Evolutionary conservation across 805 yeast species (phyloP).

Genomic region (Kazachstania psychrophila): DNA sequence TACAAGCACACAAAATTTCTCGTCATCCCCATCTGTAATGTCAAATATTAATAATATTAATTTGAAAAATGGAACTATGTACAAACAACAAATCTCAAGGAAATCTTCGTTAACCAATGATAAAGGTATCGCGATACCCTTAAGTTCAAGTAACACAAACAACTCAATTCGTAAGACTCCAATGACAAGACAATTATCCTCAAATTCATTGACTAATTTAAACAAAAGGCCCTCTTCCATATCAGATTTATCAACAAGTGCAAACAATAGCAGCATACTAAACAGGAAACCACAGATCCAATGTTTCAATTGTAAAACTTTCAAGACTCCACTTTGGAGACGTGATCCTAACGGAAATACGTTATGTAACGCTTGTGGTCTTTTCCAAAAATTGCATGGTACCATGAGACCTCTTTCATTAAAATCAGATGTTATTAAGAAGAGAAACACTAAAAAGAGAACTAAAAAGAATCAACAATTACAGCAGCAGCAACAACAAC

Average conservation of each 20-base stretch:
- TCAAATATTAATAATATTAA: background rate
- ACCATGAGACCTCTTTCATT: constrained; percentile 84
- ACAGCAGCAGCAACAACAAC: constrained; percentile 8
- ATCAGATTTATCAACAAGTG: constrained; percentile 13
- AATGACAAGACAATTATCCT: constrained; percentile 21
- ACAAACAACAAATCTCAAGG: background rate
- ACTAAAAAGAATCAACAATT: constrained; percentile 34
- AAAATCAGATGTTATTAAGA: constrained; percentile 87
- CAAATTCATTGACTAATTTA: constrained; percentile 20
- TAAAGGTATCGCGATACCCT: constrained; percentile 7
- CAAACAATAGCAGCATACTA: background rate
- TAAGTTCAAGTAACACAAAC: constrained; percentile 9
- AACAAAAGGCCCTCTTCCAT: constrained; percentile 19
- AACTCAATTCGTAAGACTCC: constrained; percentile 24
- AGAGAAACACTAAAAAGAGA: constrained; percentile 58
- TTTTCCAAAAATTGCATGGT: constrained; percentile 88
- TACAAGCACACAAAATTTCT: background rate
- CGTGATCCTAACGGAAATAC: constrained; percentile 89
- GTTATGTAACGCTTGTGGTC: constrained; percentile 92
- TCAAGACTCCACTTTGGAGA: constrained; percentile 92
- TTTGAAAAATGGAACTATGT: background rate
- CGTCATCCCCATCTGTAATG: constrained; percentile 1
- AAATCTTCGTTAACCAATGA: constrained; percentile 4
- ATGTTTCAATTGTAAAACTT: constrained; percentile 87
- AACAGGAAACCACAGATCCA: constrained; percentile 30